These are phyloP conservation scores for Zopfochytrium polystomum DNA, from an alignment of 371 early-diverging fungal genomes.

Conservation along the genomic window DNA sequence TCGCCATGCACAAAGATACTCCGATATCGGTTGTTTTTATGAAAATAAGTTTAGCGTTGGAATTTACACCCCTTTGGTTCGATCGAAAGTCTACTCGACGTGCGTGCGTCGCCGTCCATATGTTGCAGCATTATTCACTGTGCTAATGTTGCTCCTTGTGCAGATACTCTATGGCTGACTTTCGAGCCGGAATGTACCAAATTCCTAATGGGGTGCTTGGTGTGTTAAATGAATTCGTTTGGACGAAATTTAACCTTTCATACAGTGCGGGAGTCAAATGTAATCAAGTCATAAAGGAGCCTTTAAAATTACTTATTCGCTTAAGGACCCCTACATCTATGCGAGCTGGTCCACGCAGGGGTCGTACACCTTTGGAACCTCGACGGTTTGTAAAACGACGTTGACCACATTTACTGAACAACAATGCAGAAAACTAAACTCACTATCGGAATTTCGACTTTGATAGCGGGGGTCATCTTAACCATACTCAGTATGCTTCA, in stretches of 20 bases:
- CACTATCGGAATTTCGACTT: no score
- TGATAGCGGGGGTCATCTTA: no score
- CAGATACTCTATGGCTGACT: no score
- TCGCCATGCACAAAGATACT: not conserved
- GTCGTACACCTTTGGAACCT: not conserved
- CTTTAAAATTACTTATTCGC: not conserved
- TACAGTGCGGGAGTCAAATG: not conserved
- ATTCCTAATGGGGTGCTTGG: not conserved
- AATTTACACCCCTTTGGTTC: not conserved
- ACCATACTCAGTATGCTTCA: no score
- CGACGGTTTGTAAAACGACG: no score
- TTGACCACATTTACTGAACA: no score
- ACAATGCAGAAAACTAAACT: no score
- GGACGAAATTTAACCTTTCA: not conserved
- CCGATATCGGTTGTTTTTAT: not conserved
- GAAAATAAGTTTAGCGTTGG: not conserved
- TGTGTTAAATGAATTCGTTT: not conserved
- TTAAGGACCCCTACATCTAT: not conserved
- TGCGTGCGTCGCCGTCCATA: not conserved
- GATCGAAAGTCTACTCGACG: not conserved
- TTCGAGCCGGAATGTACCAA: not conserved
- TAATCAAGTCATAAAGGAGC: not conserved
- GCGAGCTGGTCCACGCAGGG: not conserved
- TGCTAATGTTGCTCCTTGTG: no score
- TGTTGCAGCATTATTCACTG: not conserved